A percentile compares a stretch with the other conserved stretches of the same genome.
phyloP scores from a whole-genome alignment of 164 flowering plant genomes.

The Tetracentron sinense region DNA sequence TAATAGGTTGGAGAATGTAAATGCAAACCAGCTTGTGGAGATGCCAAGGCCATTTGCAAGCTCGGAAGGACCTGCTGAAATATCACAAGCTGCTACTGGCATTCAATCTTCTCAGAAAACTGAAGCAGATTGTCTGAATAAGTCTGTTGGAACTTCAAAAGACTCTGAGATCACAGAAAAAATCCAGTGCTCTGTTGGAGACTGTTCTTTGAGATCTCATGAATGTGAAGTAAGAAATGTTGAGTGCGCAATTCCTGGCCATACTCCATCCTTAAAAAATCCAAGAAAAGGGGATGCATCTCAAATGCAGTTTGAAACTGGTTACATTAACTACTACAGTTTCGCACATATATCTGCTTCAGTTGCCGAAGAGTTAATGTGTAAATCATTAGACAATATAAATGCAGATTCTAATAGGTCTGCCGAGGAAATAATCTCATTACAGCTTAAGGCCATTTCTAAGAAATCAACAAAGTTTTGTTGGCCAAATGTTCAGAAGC shows the following conservation, averaged over 20 bases:
- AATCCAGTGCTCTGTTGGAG: slow-evolving; percentile 4
- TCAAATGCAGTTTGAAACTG: slow-evolving; percentile 24
- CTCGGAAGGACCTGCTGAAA: slow-evolving; percentile 50
- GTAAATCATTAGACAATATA: slow-evolving; percentile 40
- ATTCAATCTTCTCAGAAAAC: slow-evolving; percentile 16
- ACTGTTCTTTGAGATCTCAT: slow-evolving; percentile 16
- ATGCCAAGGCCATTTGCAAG: slow-evolving; percentile 25
- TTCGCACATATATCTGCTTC: slow-evolving; percentile 60
- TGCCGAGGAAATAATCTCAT: slow-evolving; percentile 50
- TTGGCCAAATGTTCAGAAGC: slow-evolving; percentile 47
- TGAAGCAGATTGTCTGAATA: slow-evolving; percentile 14
- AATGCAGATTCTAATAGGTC: slow-evolving; percentile 31
- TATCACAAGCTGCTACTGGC: slow-evolving; percentile 17
- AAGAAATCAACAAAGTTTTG: slow-evolving; percentile 42
- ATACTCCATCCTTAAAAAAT: slow-evolving; percentile 13
- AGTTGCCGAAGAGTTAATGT: slow-evolving; percentile 51
- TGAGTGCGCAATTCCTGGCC: slow-evolving; percentile 15
- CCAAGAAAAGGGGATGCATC: slow-evolving; percentile 17
- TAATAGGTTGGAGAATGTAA: slow-evolving; percentile 18
- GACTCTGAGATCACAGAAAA: slow-evolving; percentile 18
- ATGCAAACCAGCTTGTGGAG: slow-evolving; percentile 14
- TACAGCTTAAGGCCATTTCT: slow-evolving; percentile 56
- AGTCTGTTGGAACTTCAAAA: slow-evolving; percentile 12
- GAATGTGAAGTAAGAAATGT: slow-evolving; percentile 20
- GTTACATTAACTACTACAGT: slow-evolving; percentile 61